Evolutionary conservation across 306 rosid genomes (phyloP), one percentile per base, ranked within the genome.

Genomic region (Alnus rubra): DNA sequence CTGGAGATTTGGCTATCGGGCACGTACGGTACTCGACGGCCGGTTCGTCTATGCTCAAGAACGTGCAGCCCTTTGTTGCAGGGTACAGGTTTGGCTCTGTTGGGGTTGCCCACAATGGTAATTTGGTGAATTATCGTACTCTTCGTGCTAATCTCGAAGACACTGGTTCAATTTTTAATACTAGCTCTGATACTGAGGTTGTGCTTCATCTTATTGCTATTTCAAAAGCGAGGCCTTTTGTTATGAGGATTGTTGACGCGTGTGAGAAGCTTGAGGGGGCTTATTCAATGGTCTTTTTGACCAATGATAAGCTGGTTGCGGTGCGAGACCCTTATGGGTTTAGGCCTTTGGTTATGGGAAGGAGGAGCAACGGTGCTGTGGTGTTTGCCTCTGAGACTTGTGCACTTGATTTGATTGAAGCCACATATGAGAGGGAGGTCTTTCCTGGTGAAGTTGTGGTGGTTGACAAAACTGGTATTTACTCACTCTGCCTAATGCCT

Each of bases 301-400:
- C 96, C 0, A 86, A 93, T n/a, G 96, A 92, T 69, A 93, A 93
- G 78, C 82, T 95, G 2, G 96, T 95, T 35, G 98, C 97, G 1
- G 98, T 88, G 1, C 79, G 98, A 39, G 98, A 93, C 63, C 98
- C 98, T 0, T 83, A 77, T 13, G 99, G 99, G 5, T 96, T 96
- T 78, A 72, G 98, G 18, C 99, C 98, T 64, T 73, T 96, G 79
- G 97, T 93, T 47, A 96, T 96, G 98, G 99, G 99, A 1, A 88
- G 98, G 55, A 90, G 98, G 42, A 91, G 93, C 52, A 96, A 96
- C 47, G 98, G 99, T 47, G 89, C 98, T 35, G 85, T 96, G n/a
- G 99, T 96, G 1, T 91, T 96, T 77, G 99, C 99, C 2, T 96
- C 99, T 8, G 99, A 96, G 69, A 96, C 98, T 53, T 96, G 98